Evolutionary conservation across 768 basidiomycete genomes (phyloP), one percentile per base, ranked within the genome.

Genomic region (Rhodocollybia butyracea): DNA sequence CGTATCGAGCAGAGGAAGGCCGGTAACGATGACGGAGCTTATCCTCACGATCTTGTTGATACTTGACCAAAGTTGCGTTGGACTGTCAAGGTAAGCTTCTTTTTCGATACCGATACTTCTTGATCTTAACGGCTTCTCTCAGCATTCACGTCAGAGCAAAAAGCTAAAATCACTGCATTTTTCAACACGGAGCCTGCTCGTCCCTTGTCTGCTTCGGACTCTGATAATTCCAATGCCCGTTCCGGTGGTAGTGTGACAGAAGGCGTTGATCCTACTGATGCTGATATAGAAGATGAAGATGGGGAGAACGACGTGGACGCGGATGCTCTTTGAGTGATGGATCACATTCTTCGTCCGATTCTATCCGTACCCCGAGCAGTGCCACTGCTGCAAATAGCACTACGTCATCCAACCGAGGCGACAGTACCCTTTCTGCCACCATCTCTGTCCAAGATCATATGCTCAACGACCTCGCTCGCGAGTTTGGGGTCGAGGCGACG

Each of bases 71-170:
- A 22, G 74, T 77, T 26, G 81, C 79, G 10, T 63, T 84, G 57
- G 70, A 73, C 21, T 89, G 86, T 67, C 78, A 76, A 68, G 85
- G 88, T 89, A 51, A n/a, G n/a, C 17, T 71, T 64, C 24, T 29
- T 24, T 36, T 21, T 45, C 24, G 36, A 39, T 19, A 21, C 19
- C 17, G 5, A 3, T 13, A 46, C 30, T 30, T 31, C 52, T 51
- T 55, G 34, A 59, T 30, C 46, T 54, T 24, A 34, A 21, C 29
- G 29, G 42, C n/a, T 41, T 48, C n/a, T 47, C 46, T 10, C 59
- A 88, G 88, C 81, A 7, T 87, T 89, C 65, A 86, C 86, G 3
- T 64, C 75, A 34, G 83, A 86, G 55, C 87, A 90, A 62, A 65
- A 76, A 56, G 70, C 70, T 43, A 75, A 72, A 47, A 70, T 86